Percentiles rank a stretch among this genome's conserved stretches.
Conservation (phyloP, 106 monocot species). For the Ottelia alismoides region DNA sequence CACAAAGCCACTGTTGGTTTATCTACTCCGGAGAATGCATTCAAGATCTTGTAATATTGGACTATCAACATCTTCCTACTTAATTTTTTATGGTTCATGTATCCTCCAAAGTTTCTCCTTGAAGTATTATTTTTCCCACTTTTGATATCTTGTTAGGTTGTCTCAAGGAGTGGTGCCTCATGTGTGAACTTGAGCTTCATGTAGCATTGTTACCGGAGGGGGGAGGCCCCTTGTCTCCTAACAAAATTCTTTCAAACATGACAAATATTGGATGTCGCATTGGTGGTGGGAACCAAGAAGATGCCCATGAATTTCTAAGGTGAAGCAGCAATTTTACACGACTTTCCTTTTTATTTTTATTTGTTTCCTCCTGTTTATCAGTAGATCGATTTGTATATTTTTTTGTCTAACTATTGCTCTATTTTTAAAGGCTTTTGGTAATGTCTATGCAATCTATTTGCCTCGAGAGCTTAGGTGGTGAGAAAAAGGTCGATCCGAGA, state of each 20-base stretch:
- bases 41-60: constrained; percentile 66
- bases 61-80: too few relatives aligned
- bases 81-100: too few relatives aligned
- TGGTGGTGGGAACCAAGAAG: constrained; percentile 93
- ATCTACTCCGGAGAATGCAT: constrained; percentile 67
- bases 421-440: constrained; percentile 50
- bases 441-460: constrained; percentile 93
- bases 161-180: constrained; percentile 75
- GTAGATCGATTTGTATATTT: too few relatives aligned
- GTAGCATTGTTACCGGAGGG: constrained; percentile 56
- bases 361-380: too few relatives aligned
- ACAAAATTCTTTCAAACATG: constrained; percentile 75
- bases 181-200: constrained; percentile 94
- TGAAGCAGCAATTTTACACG: too few relatives aligned
- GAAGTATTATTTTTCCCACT: too few relatives aligned
- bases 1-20: constrained; percentile 89
- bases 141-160: constrained; percentile 44
- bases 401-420: neutral
- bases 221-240: constrained; percentile 65
- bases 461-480: constrained; percentile 73
- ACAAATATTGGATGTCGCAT: constrained; percentile 70
- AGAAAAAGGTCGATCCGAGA: constrained; percentile 57
- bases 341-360: too few relatives aligned
- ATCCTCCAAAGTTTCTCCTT: too few relatives aligned
- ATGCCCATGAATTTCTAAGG: constrained; percentile 98